These are phyloP conservation scores for Papiliotrema nemorosa DNA, from an alignment of 1,284 basidiomycete genomes.

Conservation along the genomic window DNA sequence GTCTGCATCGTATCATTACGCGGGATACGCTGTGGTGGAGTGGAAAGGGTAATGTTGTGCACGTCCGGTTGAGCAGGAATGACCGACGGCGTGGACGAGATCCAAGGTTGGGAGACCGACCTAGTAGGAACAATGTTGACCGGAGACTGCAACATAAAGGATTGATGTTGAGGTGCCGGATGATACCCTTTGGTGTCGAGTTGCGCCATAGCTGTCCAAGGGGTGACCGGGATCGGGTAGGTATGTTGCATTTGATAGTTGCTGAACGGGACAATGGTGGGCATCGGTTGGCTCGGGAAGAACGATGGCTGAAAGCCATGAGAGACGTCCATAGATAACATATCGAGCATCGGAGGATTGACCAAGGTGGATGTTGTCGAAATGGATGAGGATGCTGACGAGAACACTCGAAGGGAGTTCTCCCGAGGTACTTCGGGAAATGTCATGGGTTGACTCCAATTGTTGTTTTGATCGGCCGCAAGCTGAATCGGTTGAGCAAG, in stretches of 20 bases:
- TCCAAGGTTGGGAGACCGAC: too few species aligned
- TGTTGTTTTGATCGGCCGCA: too few species aligned
- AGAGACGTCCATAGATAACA: background rate
- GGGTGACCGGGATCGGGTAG: background rate
- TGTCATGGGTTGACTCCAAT: constrained; percentile 17
- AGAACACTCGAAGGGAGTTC: background rate
- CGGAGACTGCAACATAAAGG: background rate
- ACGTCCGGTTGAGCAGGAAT: constrained; percentile 5
- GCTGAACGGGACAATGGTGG: background rate
- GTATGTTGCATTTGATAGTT: background rate
- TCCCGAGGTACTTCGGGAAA: constrained; percentile 10
- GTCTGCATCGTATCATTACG: constrained; percentile 19
- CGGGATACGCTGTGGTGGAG: constrained; percentile 15
- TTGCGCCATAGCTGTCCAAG: constrained; percentile 1
- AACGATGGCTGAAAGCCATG: constrained; percentile 21
- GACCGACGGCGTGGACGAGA: background rate
- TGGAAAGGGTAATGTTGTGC: constrained; percentile 30
- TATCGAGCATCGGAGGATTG: too few species aligned
- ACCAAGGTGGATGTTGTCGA: constrained; percentile 22
- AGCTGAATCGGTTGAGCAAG: too few species aligned
- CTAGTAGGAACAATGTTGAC: background rate
- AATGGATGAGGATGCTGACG: constrained; percentile 17
- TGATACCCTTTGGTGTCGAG: background rate
- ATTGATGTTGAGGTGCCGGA: background rate
- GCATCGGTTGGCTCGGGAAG: constrained; percentile 10